Evolutionary conservation across 2,329 filamentous ascomycete species (phyloP).

Genomic region (Scedosporium boydii): DNA sequence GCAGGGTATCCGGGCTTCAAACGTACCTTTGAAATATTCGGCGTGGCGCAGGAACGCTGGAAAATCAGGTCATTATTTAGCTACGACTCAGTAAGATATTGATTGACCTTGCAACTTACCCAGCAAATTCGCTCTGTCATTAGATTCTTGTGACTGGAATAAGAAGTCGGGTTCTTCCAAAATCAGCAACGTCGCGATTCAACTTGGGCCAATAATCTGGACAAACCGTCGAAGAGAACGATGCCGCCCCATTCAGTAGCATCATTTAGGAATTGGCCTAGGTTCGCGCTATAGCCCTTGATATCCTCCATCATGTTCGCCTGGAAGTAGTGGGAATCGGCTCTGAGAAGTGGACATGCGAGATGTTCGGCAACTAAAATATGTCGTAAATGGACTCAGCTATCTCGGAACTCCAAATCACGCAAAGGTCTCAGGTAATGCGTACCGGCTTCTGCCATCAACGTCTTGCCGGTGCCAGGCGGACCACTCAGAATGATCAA

Average conservation of each 20-base stretch:
- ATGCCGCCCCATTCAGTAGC: background rate
- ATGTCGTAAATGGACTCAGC: too few species aligned
- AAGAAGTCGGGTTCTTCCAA: background rate
- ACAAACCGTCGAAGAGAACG: background rate
- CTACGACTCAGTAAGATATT: too few species aligned
- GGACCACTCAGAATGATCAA: background rate
- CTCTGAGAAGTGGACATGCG: background rate
- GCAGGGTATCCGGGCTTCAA: background rate
- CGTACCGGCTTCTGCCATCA: background rate
- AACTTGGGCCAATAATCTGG: background rate
- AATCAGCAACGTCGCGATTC: background rate
- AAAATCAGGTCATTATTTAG: too few species aligned
- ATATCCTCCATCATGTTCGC: background rate
- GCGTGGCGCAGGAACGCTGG: background rate
- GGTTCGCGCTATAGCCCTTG: background rate
- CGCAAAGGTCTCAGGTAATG: too few species aligned
- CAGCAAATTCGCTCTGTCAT: background rate
- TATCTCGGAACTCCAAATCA: background rate
- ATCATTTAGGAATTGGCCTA: background rate
- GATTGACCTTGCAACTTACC: background rate
- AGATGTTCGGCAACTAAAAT: background rate
- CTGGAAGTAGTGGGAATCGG: background rate
- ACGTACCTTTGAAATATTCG: background rate
- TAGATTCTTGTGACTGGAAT: background rate
- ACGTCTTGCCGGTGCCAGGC: background rate